Evolutionary conservation across 371 early-diverging fungal species (phyloP).

Genomic region (Hamiltosporidium magnivora): DNA sequence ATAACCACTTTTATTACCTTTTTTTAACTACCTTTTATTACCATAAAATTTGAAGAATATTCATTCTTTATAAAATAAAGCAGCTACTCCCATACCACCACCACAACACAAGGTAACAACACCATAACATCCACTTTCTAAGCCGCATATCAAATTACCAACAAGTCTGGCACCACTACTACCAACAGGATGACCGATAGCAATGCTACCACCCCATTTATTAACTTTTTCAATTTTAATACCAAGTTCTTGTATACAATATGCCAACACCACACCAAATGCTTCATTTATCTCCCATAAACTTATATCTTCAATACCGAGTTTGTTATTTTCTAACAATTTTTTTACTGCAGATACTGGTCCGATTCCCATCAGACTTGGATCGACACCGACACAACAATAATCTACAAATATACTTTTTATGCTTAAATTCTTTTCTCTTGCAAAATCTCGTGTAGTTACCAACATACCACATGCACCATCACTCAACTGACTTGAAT

Average conservation of each 20-base stretch:
- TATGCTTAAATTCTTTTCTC: conserved; percentile 69
- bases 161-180: conserved; percentile 86
- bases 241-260: conserved; percentile 70
- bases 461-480: conserved; percentile 87
- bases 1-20: too few species aligned
- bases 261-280: conserved; percentile 85
- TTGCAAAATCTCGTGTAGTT: conserved; percentile 76
- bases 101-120: conserved; percentile 84
- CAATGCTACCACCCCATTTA: conserved; percentile 91
- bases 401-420: conserved; percentile 73
- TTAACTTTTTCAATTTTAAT: conserved; percentile 76
- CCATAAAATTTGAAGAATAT: neutral
- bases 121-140: conserved; percentile 70
- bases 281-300: conserved; percentile 71
- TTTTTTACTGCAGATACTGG: conserved; percentile 54
- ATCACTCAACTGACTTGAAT: conserved; percentile 89
- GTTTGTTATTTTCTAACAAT: conserved; percentile 62
- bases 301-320: conserved; percentile 64
- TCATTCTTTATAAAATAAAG: conserved; percentile 29
- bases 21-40: neutral
- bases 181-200: conserved; percentile 73
- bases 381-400: conserved; percentile 77
- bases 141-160: conserved; percentile 76
- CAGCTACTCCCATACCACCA: conserved; percentile 84
- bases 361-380: conserved; percentile 82